Base-by-base conservation (phyloP, 1,139 yeast species). In the Debaryomyces nepalensis region DNA sequence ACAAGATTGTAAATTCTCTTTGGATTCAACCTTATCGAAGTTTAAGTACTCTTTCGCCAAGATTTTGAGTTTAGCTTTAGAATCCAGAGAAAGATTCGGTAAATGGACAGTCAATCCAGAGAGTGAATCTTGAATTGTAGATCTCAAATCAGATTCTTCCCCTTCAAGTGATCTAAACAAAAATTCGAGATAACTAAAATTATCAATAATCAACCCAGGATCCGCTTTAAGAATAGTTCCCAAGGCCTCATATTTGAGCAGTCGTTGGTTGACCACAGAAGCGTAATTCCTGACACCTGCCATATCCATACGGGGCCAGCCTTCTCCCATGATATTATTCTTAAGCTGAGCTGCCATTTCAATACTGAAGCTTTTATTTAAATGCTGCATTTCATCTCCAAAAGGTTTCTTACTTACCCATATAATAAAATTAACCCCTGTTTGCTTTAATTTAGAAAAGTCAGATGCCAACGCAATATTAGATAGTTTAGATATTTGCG, bases 121-220 rank as follows among this genome's bases (percentile, higher is more conserved):
- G 11, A 91, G 67, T 0, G 88, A 82, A 40, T 84, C 90, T 58
- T 86, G 95, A 33, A 91, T 77, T 0, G 89, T 77, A 1, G 87
- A 66, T 44, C 86, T 73, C 44, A 86, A 66, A 20, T 85, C 91
- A 0, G 78, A 55, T 5, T 73, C 54, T 49, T 90, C 97, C 0
- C 79, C 79, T 43, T 75, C 78, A 31, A 91, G 63, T n/a, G 95
- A 82, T 33, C 82, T 81, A 50, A 91, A 81, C 22, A 93, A 63
- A 54, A 89, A 89, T 37, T 77, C 79, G 40, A 89, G 60, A 48
- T 77, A 79, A 0, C 75, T 61, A 34, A 82, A 61, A 51, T 83
- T 82, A 8, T 66, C 44, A 20, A 44, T 50, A 24, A 84, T 59
- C 12, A 82, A 61, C 0, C 58, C 57, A 0, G 82, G 74, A 22